phyloP scores from a whole-genome alignment of 2,329 filamentous ascomycete species.

The Fusarium haematococcum region DNA sequence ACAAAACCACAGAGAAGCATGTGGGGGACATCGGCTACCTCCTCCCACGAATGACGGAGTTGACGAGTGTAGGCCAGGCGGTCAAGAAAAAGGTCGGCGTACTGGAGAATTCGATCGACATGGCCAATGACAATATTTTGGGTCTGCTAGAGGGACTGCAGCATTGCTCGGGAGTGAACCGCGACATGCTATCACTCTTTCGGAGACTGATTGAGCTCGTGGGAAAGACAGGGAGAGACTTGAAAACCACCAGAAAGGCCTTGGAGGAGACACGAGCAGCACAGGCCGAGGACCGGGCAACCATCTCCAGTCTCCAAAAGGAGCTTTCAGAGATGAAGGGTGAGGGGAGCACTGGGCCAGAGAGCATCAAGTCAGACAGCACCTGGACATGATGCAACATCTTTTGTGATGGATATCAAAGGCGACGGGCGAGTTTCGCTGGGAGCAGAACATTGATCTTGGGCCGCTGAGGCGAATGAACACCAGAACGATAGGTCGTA shows the following conservation, averaged over 20 bases:
- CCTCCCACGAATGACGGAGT: background rate
- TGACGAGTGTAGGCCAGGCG: background rate
- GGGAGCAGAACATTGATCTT: background rate
- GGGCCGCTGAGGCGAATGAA: background rate
- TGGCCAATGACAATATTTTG: background rate
- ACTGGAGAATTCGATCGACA: background rate
- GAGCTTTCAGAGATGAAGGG: background rate
- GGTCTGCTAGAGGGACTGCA: background rate
- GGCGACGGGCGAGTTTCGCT: background rate
- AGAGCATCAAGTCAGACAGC: background rate
- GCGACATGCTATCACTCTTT: background rate
- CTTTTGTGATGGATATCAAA: background rate
- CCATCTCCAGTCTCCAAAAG: background rate
- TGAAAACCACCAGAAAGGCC: background rate
- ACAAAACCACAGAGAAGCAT: background rate
- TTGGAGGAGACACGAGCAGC: background rate
- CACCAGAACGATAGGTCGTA: background rate
- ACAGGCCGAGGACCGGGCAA: background rate
- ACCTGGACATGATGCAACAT: background rate
- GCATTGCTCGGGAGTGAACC: background rate
- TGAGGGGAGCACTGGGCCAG: background rate
- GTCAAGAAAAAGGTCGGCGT: background rate
- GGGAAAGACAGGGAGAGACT: background rate
- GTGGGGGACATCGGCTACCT: background rate
- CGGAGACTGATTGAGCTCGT: background rate